Evolutionary conservation across 345 rosid species (phyloP), one percentile per base, ranked within the genome.

Genomic region (Eucalyptus viminalis): DNA sequence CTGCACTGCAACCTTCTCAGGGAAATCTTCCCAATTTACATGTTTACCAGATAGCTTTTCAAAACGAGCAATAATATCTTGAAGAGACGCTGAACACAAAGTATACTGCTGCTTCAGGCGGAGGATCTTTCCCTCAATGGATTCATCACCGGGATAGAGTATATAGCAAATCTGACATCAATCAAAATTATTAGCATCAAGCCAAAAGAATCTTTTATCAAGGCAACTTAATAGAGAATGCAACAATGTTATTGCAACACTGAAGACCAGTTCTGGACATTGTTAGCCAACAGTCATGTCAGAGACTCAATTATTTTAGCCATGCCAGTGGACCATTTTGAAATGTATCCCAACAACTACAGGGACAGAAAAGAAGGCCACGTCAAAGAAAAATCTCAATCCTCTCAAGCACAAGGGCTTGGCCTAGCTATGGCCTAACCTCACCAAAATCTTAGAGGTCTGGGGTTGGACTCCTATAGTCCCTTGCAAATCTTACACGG

Each of bases 21-120:
- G 94, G 89, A 93, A 91, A 21, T 17, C 90, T 86, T 93, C 91
- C 94, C 95, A 93, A 31, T 91, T 90, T 83, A 92, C 89, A 40
- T 86, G 49, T 49, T 88, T 85, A 29, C 88, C 90, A n/a, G 93
- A 93, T 90, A 92, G 91, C 89, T 88, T 92, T 87, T 92, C 94
- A 90, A 92, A 94, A 86, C 90, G 88, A 80, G 92, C 88, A 87
- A 94, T 92, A 87, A 94, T 94, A 86, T 93, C 95, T 89, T 93
- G 94, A 43, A 93, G 92, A 45, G 94, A 93, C 81, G 94, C 94
- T 83, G 93, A 93, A 88, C 96, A 93, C 72, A 93, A 91, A 44
- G 94, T 93, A 72, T 93, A 93, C 49, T 93, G 94, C 90, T 94
- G 95, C 93, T 94, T 94, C 92, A 92, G 90, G 58, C 94, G 89